These are phyloP conservation scores for Tulasnella sp. DNA, from an alignment of 768 basidiomycete genomes.

Conservation along the genomic window DNA sequence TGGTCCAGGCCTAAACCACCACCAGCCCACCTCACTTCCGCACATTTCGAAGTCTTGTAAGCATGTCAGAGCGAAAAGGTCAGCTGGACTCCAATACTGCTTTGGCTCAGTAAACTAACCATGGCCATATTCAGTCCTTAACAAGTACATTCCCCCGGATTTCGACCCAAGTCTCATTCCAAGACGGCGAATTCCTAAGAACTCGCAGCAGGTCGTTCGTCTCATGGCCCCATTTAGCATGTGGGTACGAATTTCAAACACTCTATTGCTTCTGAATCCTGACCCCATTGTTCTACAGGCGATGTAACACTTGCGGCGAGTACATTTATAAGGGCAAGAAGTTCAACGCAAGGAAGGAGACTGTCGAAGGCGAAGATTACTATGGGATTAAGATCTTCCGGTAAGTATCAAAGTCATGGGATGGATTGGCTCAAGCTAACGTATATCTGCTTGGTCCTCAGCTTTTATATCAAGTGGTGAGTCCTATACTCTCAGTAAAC, in stretches of 20 bases:
- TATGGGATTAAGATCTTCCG: slow-evolving; percentile 97
- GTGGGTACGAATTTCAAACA: slow-evolving; percentile 50
- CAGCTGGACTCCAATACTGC: slow-evolving; percentile 26
- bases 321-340: slow-evolving; percentile 99
- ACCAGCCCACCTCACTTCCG: neutral
- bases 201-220: slow-evolving; percentile 96
- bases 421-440: neutral
- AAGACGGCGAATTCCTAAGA: slow-evolving; percentile 84
- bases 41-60: slow-evolving; percentile 39
- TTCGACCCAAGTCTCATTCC: slow-evolving; percentile 98
- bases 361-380: slow-evolving; percentile 95
- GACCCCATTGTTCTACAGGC: slow-evolving; percentile 52
- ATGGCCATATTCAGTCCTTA: slow-evolving; percentile 61
- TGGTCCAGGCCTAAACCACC: slow-evolving; percentile 1
- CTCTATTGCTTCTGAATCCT: neutral
- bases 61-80: slow-evolving; percentile 88
- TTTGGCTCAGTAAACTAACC: neutral
- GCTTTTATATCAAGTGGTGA: slow-evolving; percentile 87
- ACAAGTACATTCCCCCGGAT: slow-evolving; percentile 97
- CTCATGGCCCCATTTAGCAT: slow-evolving; percentile 99
- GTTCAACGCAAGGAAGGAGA: slow-evolving; percentile 99
- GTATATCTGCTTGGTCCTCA: slow-evolving; percentile 8
- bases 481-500: slow-evolving; percentile 37
- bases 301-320: slow-evolving; percentile 94
- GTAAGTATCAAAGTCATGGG: neutral